phyloP scores from a whole-genome alignment of 305 asterid genomes.

The Fraxinus xanthoxyloides region DNA sequence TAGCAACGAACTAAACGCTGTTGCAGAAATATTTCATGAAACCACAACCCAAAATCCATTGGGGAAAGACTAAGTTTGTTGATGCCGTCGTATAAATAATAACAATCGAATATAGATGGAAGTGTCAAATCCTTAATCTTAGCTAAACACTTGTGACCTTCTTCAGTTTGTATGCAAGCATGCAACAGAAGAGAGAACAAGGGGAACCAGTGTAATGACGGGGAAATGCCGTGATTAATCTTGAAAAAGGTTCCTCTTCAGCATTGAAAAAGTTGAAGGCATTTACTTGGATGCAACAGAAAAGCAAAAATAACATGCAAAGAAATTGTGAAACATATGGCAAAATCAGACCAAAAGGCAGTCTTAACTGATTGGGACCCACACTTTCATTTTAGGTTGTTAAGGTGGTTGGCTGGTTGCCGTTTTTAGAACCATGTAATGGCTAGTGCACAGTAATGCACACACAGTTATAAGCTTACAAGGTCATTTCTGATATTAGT shows the following conservation, averaged over 20 bases:
- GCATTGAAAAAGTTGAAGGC: neutral
- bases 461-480: neutral
- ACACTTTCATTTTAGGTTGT: neutral
- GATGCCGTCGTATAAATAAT: too few relatives aligned
- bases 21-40: neutral
- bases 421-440: neutral
- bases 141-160: neutral
- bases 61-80: neutral
- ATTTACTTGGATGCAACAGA: neutral
- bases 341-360: neutral
- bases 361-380: neutral
- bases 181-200: neutral
- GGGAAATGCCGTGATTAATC: neutral
- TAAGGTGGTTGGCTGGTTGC: neutral
- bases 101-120: neutral
- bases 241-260: neutral
- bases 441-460: neutral
- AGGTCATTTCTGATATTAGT: neutral
- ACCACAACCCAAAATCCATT: neutral
- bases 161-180: neutral
- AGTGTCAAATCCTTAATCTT: neutral
- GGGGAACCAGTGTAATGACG: neutral
- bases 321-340: neutral
- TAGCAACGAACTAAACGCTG: neutral
- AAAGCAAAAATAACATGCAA: neutral